Evolutionary conservation across 2,329 filamentous ascomycete genomes (phyloP), one percentile per base, ranked within the genome.

Genomic region (Xylaria sp.): DNA sequence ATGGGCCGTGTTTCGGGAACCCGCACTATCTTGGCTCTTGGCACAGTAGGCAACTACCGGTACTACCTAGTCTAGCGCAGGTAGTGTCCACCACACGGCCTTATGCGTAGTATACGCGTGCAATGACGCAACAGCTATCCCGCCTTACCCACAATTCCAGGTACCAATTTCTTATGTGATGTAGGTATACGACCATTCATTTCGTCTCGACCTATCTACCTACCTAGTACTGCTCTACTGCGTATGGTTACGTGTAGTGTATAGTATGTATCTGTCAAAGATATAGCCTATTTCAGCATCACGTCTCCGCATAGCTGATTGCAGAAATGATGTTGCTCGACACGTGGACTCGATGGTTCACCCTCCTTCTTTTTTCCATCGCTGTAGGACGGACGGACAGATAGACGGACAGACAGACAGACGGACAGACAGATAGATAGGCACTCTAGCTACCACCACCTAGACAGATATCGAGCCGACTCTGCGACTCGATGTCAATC

Each of bases 401-500:
- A n/a, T n/a, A n/a, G n/a, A n/a, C n/a, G n/a, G n/a, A n/a, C n/a
- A n/a, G n/a, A n/a, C n/a, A n/a, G n/a, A n/a, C n/a, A n/a, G n/a
- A n/a, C n/a, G n/a, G n/a, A n/a, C n/a, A n/a, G n/a, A n/a, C n/a
- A n/a, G n/a, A n/a, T n/a, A n/a, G n/a, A n/a, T n/a, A n/a, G n/a
- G n/a, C n/a, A n/a, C n/a, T n/a, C n/a, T n/a, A n/a, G n/a, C n/a
- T n/a, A n/a, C n/a, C n/a, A n/a, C n/a, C n/a, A n/a, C n/a, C n/a
- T n/a, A n/a, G n/a, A n/a, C 22, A 45, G 44, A 42, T 29, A 42
- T 25, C 22, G 25, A 56, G 7, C n/a, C 38, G 27, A 29, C 57
- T 5, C 47, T n/a, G 27, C 45, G 39, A 27, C 38, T 31, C 47
- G 15, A 68, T 68, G 66, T n/a, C 63, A 13, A 63, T 68, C 63